Conservation (phyloP, 2,329 filamentous ascomycete species). For the Falciphora oryzae region DNA sequence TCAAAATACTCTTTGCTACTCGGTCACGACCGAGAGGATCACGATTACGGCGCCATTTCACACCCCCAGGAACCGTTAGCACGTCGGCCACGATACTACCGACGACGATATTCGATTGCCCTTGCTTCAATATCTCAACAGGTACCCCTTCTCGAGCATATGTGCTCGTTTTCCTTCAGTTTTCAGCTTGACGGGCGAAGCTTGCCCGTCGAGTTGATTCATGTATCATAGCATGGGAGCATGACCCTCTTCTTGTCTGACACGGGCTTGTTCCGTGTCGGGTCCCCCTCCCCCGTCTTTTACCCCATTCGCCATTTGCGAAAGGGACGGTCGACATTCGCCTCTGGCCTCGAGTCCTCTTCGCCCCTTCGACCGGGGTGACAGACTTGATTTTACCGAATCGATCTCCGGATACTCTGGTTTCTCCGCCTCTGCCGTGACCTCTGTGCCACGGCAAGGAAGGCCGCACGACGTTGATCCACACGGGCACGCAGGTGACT, state of each 20-base stretch:
- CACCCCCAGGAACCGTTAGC: not conserved
- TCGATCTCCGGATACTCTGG: slow-evolving; percentile 2
- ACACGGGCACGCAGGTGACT: not conserved
- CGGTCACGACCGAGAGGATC: not conserved
- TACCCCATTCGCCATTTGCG: not conserved
- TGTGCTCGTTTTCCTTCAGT: not conserved
- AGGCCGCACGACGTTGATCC: not conserved
- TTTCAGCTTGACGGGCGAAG: not conserved
- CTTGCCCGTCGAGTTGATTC: not conserved
- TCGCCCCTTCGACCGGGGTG: not conserved
- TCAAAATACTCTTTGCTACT: not conserved
- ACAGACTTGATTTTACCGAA: not conserved
- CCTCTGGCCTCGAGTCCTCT: not conserved
- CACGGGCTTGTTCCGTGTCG: not conserved
- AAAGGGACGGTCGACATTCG: not conserved
- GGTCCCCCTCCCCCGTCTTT: not conserved
- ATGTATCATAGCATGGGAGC: not conserved
- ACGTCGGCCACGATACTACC: not conserved
- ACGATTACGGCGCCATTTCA: not conserved
- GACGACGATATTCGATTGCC: not conserved
- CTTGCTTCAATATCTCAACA: not conserved
- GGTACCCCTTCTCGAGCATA: not conserved
- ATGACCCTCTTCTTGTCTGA: not conserved
- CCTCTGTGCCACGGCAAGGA: not conserved
- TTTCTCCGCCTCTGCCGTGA: not conserved